Percentiles rank a stretch among this genome's conserved stretches.
Evolutionary conservation across 306 rosid genomes (phyloP).

Genomic region (Corylus americana): DNA sequence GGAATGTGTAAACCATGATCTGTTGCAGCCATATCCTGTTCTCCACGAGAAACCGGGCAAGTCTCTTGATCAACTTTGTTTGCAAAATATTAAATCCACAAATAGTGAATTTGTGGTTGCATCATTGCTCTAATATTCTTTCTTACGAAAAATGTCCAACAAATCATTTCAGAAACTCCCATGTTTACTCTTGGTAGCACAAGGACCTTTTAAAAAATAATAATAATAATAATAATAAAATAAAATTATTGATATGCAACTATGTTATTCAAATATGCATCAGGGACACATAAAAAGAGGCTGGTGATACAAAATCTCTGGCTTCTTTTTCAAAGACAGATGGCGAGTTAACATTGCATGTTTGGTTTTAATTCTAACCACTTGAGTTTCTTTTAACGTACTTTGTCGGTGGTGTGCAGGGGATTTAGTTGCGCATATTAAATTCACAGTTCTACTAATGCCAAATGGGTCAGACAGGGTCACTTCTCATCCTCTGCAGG

Average conservation of each 20-base stretch:
- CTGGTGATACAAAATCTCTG: neutral
- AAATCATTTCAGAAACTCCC: neutral
- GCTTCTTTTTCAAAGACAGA: too few species aligned
- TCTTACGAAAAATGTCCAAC: neutral
- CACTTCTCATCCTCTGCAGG: constrained; percentile 75
- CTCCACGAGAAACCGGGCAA: constrained; percentile 95
- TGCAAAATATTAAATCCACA: too few species aligned
- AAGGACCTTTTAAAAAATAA: too few species aligned
- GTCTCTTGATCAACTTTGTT: neutral
- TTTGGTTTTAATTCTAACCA: neutral
- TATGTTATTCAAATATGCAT: neutral
- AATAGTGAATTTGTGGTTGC: neutral
- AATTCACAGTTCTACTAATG: constrained; percentile 90
- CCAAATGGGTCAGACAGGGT: constrained; percentile 92
- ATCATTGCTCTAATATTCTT: neutral
- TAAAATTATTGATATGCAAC: too few species aligned
- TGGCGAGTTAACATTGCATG: neutral
- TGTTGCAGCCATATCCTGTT: constrained; percentile 93
- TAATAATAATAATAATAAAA: too few species aligned
- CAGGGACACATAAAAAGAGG: neutral
- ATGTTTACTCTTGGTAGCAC: neutral
- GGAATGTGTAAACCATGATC: constrained; percentile 90
- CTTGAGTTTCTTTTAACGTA: neutral
- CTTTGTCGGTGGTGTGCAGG: constrained; percentile 53
- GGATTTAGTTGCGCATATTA: constrained; percentile 80